Evolutionary conservation across 164 flowering plant genomes (phyloP).

Genomic region (Kingdonia uniflora): DNA sequence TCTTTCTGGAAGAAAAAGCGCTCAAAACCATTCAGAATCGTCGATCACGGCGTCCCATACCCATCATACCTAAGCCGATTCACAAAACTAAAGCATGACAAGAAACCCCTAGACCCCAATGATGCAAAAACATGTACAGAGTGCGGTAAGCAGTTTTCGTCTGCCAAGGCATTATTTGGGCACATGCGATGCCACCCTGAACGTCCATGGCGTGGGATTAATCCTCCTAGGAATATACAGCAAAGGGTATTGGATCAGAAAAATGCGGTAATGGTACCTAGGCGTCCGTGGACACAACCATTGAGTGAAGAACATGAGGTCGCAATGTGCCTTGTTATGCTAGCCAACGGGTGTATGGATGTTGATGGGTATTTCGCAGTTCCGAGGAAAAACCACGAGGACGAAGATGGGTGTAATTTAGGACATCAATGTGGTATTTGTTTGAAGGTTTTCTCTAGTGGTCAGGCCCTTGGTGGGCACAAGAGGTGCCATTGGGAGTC

Average conservation of each 20-base stretch:
- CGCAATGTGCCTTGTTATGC: conserved; percentile 43
- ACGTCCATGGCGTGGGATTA: conserved; percentile 91
- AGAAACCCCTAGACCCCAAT: conserved; percentile 37
- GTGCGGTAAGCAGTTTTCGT: conserved; percentile 84
- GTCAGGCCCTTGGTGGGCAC: conserved; percentile 86
- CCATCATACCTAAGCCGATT: neutral
- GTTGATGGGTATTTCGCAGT: conserved; percentile 79
- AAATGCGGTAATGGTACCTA: conserved; percentile 11
- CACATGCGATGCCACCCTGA: conserved; percentile 99
- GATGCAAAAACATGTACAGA: conserved; percentile 68
- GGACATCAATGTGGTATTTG: conserved; percentile 66
- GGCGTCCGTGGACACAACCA: no score
- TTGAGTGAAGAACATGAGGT: conserved; percentile 44
- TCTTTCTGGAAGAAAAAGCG: conserved; percentile 29
- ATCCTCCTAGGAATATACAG: conserved; percentile 49
- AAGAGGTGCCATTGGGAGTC: conserved; percentile 80
- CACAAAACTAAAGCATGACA: conserved; percentile 20
- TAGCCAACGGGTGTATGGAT: conserved; percentile 56
- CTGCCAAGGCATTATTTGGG: conserved; percentile 86
- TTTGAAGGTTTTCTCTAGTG: conserved; percentile 60
- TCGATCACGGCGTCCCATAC: neutral
- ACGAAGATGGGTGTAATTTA: conserved; percentile 7
- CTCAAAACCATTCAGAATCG: conserved; percentile 24
- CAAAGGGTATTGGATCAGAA: no score
- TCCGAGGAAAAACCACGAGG: conserved; percentile 16